phyloP scores from a whole-genome alignment of 2,329 filamentous ascomycete species.

The Coccinonectria pachysandricola region DNA sequence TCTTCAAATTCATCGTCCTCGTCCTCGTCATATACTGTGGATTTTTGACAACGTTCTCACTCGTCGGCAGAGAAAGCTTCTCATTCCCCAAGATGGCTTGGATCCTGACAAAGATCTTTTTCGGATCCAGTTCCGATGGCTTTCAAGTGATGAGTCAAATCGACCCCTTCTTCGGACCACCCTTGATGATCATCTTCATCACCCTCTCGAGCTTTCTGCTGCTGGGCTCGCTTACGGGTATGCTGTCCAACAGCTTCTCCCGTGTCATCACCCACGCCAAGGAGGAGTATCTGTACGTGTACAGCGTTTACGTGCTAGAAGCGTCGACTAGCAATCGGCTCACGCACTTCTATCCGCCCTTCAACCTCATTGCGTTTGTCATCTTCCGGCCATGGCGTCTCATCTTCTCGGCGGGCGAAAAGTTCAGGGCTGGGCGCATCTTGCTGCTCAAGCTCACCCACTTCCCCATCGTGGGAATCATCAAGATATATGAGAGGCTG shows the following conservation, averaged over 20 bases:
- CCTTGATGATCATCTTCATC: constrained; percentile 62
- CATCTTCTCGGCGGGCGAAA: constrained; percentile 51
- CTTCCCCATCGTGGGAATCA: constrained; percentile 57
- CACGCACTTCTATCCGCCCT: constrained; percentile 60
- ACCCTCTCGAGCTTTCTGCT: constrained; percentile 69
- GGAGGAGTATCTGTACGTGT: constrained; percentile 74
- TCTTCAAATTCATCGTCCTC: constrained; percentile 72
- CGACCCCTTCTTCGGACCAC: constrained; percentile 47
- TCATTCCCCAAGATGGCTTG: constrained; percentile 59
- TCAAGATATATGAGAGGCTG: constrained; percentile 55
- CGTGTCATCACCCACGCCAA: constrained; percentile 52
- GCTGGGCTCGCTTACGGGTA: constrained; percentile 67
- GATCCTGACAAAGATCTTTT: constrained; percentile 72
- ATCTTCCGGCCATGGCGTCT: constrained; percentile 64
- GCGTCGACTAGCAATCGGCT: constrained; percentile 59
- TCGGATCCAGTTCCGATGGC: constrained; percentile 64
- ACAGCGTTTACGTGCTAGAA: constrained; percentile 54
- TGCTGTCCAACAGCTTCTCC: constrained; percentile 66
- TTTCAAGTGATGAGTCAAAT: constrained; percentile 58
- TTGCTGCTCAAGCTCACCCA: constrained; percentile 53
- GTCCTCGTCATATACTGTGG: constrained; percentile 77
- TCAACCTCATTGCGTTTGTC: constrained; percentile 64
- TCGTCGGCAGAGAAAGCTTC: constrained; percentile 63
- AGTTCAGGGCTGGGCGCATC: constrained; percentile 53
- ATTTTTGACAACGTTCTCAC: constrained; percentile 78